Base-by-base conservation (phyloP, 768 basidiomycete genomes). In the Rhizopogon rudus region DNA sequence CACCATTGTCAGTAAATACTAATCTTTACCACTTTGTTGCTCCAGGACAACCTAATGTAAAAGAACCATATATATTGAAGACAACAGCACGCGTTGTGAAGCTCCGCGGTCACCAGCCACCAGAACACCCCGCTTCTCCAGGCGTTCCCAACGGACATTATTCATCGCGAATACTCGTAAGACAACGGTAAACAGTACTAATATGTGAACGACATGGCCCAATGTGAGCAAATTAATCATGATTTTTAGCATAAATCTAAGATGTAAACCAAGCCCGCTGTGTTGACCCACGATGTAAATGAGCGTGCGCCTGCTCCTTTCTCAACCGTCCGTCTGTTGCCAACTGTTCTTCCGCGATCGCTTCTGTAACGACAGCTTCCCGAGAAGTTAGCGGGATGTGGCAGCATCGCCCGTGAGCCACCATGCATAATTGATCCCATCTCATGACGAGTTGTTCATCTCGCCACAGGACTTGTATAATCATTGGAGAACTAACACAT, bases 271-370 rank as follows among this genome's bases (percentile, higher is more conserved):
- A 84, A 12, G 84, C 80, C 20, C 49, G 52, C 22, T 6, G 60
- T 77, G 80, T 35, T 74, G 72, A 28, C 69, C 69, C 53, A 69
- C 73, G 49, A 20, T 74, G 70, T 57, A 76, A 76, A 33, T 73
- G 70, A 35, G 74, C 79, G 59, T 82, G 79, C 9, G 72, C 74
- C 60, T 81, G 70, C 67, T 88, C 86, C 46, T 77, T 77, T 61
- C 81, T 75, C 48, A 82, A 61, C 43, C 81, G 72, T 59, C 81
- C 75, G 29, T 75, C 74, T 28, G 81, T 70, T 5, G 80, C 86
- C 14, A 79, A 73, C 56, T 80, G 75, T 67, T 88, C 88, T 65
- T 91, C 87, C 39, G 81, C 85, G 40, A 88, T 74, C 40, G 87
- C 81, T 60, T 90, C 88, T 44, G 80, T 78, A 50, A 80, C 74